A percentile compares a stretch with the other conserved stretches of the same genome.
These are phyloP conservation scores for Capsicum chinense DNA, from an alignment of 257 asterid species.

Conservation along the genomic window DNA sequence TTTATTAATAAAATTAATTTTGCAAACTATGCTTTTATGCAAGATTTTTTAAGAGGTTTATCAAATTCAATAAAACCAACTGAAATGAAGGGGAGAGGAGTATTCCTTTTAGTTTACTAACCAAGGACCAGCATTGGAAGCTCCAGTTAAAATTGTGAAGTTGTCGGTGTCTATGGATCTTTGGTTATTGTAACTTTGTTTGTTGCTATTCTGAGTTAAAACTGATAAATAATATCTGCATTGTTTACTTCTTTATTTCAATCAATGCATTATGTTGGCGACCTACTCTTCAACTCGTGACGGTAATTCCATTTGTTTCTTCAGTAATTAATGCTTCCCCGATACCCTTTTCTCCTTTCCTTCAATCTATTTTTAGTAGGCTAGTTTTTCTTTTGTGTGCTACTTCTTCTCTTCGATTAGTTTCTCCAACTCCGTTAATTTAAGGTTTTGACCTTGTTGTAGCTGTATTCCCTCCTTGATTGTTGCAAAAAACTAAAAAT, in stretches of 20 bases:
- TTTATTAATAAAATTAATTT: too few species aligned
- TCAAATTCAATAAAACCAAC: too few species aligned
- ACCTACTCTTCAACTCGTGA: not conserved
- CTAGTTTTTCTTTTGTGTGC: not conserved
- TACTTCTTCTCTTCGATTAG: not conserved
- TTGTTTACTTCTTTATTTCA: not conserved
- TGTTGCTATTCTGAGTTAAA: not conserved
- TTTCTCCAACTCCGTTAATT: not conserved
- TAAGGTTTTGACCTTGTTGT: slow-evolving; percentile 4
- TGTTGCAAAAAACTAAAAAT: not conserved
- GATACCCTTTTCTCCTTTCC: not conserved
- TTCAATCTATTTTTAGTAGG: not conserved
- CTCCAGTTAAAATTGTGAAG: too few species aligned
- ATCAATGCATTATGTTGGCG: not conserved
- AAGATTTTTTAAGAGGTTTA: too few species aligned
- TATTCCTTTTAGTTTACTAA: too few species aligned
- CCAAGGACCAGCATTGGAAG: too few species aligned
- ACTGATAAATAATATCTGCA: not conserved
- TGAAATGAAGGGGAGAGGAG: too few species aligned
- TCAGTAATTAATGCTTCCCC: not conserved
- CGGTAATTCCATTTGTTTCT: not conserved
- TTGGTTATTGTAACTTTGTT: not conserved
- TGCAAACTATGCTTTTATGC: too few species aligned
- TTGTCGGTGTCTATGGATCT: not conserved
- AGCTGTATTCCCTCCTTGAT: not conserved